phyloP scores from a whole-genome alignment of 768 basidiomycete genomes.

The Macrolepiota dolichaula region DNA sequence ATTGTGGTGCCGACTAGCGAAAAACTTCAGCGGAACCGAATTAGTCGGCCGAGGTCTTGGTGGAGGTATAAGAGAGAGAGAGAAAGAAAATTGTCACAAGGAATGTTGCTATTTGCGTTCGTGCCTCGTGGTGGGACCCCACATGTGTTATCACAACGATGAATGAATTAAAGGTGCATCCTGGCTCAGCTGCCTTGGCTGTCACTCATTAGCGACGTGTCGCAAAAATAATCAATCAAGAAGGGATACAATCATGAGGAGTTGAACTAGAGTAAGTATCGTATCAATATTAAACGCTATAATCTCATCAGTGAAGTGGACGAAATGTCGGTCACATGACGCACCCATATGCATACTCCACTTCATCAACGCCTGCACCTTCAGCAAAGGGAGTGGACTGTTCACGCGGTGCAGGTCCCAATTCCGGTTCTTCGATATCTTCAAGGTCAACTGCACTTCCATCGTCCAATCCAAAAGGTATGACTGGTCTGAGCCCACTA shows the following conservation, averaged over 20 bases:
- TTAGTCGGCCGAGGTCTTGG: neutral
- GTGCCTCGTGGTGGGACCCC: neutral
- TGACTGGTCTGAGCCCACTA: slow-evolving; percentile 77
- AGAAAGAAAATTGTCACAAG: neutral
- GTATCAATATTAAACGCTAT: slow-evolving; percentile 6
- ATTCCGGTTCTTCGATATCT: slow-evolving; percentile 68
- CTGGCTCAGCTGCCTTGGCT: neutral
- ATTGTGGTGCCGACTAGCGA: neutral
- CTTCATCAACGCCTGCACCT: slow-evolving; percentile 85
- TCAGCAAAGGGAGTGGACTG: slow-evolving; percentile 71
- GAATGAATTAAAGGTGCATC: neutral
- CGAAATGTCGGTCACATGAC: slow-evolving; percentile 22
- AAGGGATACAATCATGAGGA: neutral
- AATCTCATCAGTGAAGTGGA: neutral
- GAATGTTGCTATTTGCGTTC: neutral
- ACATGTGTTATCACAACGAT: neutral
- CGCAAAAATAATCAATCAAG: neutral
- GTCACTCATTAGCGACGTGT: neutral
- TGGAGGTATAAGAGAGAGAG: neutral
- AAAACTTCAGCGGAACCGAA: neutral
- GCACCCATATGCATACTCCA: slow-evolving; percentile 85
- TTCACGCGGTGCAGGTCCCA: slow-evolving; percentile 77
- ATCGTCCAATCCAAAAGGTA: slow-evolving; percentile 72
- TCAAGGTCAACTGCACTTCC: slow-evolving; percentile 71
- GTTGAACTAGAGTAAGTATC: neutral